Conservation (phyloP, 2,329 filamentous ascomycete species). For the Colletotrichum sansevieriae region DNA sequence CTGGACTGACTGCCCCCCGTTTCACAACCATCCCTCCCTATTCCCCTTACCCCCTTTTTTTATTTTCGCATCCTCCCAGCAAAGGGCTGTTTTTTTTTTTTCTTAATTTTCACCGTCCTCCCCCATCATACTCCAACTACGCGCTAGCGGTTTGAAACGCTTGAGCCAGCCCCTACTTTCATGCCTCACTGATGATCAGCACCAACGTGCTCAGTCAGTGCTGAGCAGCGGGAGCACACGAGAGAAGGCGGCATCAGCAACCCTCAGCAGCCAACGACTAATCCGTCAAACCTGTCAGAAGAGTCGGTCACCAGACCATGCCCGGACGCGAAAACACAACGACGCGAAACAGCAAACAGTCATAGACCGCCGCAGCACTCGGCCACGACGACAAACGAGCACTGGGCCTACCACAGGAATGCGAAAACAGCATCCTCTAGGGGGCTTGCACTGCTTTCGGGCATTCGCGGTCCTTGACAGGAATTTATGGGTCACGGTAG, state of each 20-base stretch:
- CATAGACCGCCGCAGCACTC: not conserved
- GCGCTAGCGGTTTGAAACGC: slow-evolving; percentile 43
- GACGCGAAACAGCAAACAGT: slow-evolving; percentile 31
- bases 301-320: slow-evolving; percentile 35
- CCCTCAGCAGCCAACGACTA: slow-evolving; percentile 25
- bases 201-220: slow-evolving; percentile 36
- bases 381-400: slow-evolving; percentile 15
- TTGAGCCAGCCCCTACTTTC: slow-evolving; percentile 41
- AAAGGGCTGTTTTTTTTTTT: slow-evolving; percentile 17
- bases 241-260: slow-evolving; percentile 13
- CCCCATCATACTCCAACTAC: slow-evolving; percentile 33
- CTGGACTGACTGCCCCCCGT: slow-evolving; percentile 32
- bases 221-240: slow-evolving; percentile 20
- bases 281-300: slow-evolving; percentile 37
- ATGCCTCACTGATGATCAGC: slow-evolving; percentile 40
- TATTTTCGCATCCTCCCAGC: slow-evolving; percentile 32
- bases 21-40: slow-evolving; percentile 11
- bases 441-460: slow-evolving; percentile 38
- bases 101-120: slow-evolving; percentile 8
- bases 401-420: slow-evolving; percentile 1
- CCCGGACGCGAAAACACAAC: slow-evolving; percentile 34
- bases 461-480: slow-evolving; percentile 30
- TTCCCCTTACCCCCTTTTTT: slow-evolving; percentile 11
- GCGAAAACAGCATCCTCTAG: slow-evolving; percentile 31
- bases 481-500: slow-evolving; percentile 37